Conservation (phyloP, 257 asterid species). For the Avicennia marina region DNA sequence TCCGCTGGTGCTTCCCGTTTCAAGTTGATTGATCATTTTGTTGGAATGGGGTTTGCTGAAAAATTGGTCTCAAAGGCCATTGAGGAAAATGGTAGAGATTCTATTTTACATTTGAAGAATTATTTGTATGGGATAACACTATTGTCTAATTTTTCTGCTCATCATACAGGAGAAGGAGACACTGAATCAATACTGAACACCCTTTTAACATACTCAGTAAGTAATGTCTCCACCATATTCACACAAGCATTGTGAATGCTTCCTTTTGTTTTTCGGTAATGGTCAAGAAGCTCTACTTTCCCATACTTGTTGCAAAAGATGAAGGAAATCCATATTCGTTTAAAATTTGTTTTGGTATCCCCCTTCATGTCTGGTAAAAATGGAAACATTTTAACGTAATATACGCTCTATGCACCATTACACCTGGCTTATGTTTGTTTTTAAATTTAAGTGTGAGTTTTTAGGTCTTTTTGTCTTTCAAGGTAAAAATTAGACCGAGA, state of each 20-base stretch:
- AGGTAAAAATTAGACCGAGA: too few species aligned
- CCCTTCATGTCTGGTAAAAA: too few species aligned
- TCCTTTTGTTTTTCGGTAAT: background rate
- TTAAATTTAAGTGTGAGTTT: too few species aligned
- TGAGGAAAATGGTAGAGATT: constrained; percentile 43
- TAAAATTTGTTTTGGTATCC: too few species aligned
- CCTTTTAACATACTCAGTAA: constrained; percentile 56
- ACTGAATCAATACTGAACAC: constrained; percentile 51
- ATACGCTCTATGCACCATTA: too few species aligned
- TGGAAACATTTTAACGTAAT: too few species aligned
- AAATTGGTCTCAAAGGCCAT: constrained; percentile 47
- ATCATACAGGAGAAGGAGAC: constrained; percentile 45
- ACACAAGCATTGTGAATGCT: background rate
- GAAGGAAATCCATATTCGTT: too few species aligned
- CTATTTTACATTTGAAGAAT: background rate
- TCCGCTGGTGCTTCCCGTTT: constrained; percentile 24
- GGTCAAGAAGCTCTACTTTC: too few species aligned
- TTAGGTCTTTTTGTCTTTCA: too few species aligned
- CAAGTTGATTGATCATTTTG: constrained; percentile 35
- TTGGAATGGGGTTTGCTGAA: constrained; percentile 57
- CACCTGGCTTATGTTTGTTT: too few species aligned
- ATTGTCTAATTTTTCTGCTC: constrained; percentile 12
- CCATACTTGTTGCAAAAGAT: too few species aligned
- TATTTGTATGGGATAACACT: background rate
- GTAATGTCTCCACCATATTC: constrained; percentile 23